Evolutionary conservation across 768 basidiomycete genomes (phyloP).

Genomic region (Tremella mesenterica): DNA sequence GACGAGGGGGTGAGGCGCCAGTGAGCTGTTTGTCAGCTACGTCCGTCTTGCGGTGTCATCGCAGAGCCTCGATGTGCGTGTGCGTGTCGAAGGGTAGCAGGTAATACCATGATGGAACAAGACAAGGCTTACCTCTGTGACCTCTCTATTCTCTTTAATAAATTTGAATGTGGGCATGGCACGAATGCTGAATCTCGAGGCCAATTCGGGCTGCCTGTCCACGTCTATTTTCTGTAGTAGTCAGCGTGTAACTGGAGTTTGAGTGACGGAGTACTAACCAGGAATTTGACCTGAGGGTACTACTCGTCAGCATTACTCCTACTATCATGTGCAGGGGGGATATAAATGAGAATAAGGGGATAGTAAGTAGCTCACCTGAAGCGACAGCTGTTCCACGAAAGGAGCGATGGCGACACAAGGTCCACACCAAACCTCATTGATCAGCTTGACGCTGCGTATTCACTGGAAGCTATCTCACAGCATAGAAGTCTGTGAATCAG

Average conservation of each 20-base stretch:
- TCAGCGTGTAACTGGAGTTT: background rate
- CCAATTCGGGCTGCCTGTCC: slow-evolving; percentile 35
- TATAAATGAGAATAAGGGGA: no score
- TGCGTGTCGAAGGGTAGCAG: background rate
- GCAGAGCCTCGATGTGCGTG: background rate
- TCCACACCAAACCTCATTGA: slow-evolving; percentile 28
- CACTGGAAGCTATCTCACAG: slow-evolving; percentile 15
- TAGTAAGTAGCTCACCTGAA: slow-evolving; percentile 15
- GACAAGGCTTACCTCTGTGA: slow-evolving; percentile 36
- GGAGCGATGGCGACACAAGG: slow-evolving; percentile 44
- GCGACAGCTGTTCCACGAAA: slow-evolving; percentile 30
- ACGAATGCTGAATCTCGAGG: slow-evolving; percentile 31
- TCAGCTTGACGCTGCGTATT: slow-evolving; percentile 1
- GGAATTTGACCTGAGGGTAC: slow-evolving; percentile 38
- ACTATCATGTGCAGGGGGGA: no score
- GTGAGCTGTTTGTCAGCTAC: slow-evolving; percentile 33
- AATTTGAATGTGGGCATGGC: slow-evolving; percentile 46
- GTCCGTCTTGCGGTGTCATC: background rate
- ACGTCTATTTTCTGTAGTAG: slow-evolving; percentile 41
- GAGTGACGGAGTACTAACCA: slow-evolving; percentile 13
- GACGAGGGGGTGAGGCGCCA: slow-evolving; percentile 41
- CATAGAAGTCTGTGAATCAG: slow-evolving; percentile 35
- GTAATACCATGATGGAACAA: background rate
- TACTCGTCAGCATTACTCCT: background rate
- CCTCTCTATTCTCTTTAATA: slow-evolving; percentile 39